phyloP scores from a whole-genome alignment of 805 yeast genomes.

The Saturnispora kantuleensis region DNA sequence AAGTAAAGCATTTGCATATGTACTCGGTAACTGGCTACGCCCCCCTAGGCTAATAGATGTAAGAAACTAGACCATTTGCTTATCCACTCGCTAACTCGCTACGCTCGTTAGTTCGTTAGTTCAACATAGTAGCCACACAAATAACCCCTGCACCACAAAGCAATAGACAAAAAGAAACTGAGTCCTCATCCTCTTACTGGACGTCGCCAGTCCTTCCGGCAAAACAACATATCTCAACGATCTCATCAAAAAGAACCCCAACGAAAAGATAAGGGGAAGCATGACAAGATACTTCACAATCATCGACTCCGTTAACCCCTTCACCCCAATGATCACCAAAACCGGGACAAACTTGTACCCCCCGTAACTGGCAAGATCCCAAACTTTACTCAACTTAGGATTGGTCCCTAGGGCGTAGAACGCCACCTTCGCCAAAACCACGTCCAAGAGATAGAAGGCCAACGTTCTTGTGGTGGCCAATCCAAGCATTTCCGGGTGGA shows the following conservation, averaged over 20 bases:
- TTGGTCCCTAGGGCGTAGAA: slow-evolving; percentile 68
- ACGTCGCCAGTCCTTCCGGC: slow-evolving; percentile 49
- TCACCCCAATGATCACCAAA: slow-evolving; percentile 44
- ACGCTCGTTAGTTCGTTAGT: no score
- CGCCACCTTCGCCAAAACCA: slow-evolving; percentile 67
- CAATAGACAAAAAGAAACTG: slow-evolving; percentile 82
- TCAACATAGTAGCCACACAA: slow-evolving; percentile 57
- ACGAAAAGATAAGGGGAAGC: slow-evolving; percentile 42
- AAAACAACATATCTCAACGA: slow-evolving; percentile 59
- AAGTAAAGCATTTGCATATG: no score
- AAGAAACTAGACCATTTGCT: no score
- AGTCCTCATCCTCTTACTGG: slow-evolving; percentile 69
- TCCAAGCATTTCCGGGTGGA: slow-evolving; percentile 90
- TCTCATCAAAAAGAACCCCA: slow-evolving; percentile 59
- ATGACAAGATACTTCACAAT: slow-evolving; percentile 27
- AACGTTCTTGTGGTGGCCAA: slow-evolving; percentile 76
- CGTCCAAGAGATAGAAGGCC: slow-evolving; percentile 72
- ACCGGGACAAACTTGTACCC: slow-evolving; percentile 92
- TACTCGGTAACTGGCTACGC: no score
- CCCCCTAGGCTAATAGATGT: no score
- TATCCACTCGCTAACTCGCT: no score
- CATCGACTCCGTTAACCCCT: slow-evolving; percentile 26
- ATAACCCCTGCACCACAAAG: slow-evolving; percentile 64
- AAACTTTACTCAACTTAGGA: slow-evolving; percentile 41
- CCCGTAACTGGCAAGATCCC: slow-evolving; percentile 81